Conservation (phyloP, 495 filamentous ascomycete species). For the Neurospora sp. region DNA sequence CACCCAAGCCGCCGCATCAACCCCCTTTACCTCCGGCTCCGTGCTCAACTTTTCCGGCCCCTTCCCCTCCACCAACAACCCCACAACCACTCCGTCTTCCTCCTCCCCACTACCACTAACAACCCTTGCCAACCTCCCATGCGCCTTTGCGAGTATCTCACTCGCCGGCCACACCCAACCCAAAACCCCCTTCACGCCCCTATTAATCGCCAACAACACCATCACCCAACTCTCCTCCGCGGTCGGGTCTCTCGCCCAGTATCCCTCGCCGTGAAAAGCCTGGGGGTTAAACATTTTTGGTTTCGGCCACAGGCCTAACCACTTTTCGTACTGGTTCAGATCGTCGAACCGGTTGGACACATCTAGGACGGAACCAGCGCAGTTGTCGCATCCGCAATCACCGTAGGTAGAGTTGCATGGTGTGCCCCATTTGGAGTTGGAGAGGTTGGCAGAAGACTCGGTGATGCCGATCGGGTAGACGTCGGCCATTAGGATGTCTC, state of each 20-base stretch:
- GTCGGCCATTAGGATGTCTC: slow-evolving; percentile 58
- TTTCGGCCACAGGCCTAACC: slow-evolving; percentile 39
- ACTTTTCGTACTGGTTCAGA: slow-evolving; percentile 34
- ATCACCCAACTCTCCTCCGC: slow-evolving; percentile 48
- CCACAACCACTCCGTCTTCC: slow-evolving; percentile 19
- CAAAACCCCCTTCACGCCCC: slow-evolving; percentile 45
- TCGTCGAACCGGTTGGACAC: slow-evolving; percentile 44
- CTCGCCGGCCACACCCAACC: slow-evolving; percentile 46
- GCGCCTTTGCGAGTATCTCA: slow-evolving; percentile 15
- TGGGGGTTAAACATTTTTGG: slow-evolving; percentile 53
- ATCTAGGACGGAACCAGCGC: slow-evolving; percentile 44
- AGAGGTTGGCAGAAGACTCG: slow-evolving; percentile 26
- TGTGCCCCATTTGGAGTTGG: slow-evolving; percentile 41
- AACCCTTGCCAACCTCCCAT: slow-evolving; percentile 35
- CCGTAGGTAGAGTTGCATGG: slow-evolving; percentile 57
- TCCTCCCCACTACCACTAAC: slow-evolving; percentile 15
- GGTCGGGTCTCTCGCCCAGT: slow-evolving; percentile 50
- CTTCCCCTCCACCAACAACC: slow-evolving; percentile 34
- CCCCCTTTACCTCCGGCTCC: not conserved
- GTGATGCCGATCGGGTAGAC: slow-evolving; percentile 52
- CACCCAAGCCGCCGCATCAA: slow-evolving; percentile 39
- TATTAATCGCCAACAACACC: slow-evolving; percentile 51
- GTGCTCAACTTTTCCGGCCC: slow-evolving; percentile 4
- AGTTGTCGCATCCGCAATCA: slow-evolving; percentile 66
- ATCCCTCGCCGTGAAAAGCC: slow-evolving; percentile 52